Evolutionary conservation across 768 basidiomycete species (phyloP), one percentile per base, ranked within the genome.

Genomic region (Arthromyces matolae): DNA sequence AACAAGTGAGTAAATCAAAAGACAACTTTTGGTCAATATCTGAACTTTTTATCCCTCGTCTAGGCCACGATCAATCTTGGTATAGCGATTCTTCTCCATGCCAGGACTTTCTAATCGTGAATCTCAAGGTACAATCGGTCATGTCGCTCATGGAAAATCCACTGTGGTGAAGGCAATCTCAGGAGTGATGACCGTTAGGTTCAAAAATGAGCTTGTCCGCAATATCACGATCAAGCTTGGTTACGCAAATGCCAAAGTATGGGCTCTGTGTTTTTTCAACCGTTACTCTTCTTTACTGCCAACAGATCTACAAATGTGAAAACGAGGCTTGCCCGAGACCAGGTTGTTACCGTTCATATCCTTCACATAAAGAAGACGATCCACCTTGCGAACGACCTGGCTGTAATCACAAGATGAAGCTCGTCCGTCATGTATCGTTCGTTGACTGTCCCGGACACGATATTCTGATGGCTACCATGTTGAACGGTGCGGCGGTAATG

Each of bases 401-500:
- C 50, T 98, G 96, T 70, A 86, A 84, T 31, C 83, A 84, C 47
- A 79, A 81, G 14, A 93, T 97, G 92, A 87, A 86, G 59, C 83
- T 98, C 56, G 64, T 97, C 54, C 86, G 94, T 56, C 96, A 99
- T 61, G 94, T 98, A 61, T 98, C 96, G 3, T 99, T 99, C 69
- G 96, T 99, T 63, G 96, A 99, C 68, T 93, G 88, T 59, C 92
- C 90, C 1, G 91, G 94, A 52, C 94, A 95, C 81, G 93, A 97
- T 69, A 98, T 99, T 84, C 84, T 99, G 68, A 99, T 99, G 96
- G 96, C 96, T 42, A 99, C 95, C 55, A 99, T 99, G 96, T 76
- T 99, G 58, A 98, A 98, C 78, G 96, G 96, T 68, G 96, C 96
- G 33, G 96, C 96, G 8, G 96, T 98, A 76, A 99, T 98, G 96